phyloP scores from a whole-genome alignment of 2,329 filamentous ascomycete genomes.

The Trichoderma asperellum region DNA sequence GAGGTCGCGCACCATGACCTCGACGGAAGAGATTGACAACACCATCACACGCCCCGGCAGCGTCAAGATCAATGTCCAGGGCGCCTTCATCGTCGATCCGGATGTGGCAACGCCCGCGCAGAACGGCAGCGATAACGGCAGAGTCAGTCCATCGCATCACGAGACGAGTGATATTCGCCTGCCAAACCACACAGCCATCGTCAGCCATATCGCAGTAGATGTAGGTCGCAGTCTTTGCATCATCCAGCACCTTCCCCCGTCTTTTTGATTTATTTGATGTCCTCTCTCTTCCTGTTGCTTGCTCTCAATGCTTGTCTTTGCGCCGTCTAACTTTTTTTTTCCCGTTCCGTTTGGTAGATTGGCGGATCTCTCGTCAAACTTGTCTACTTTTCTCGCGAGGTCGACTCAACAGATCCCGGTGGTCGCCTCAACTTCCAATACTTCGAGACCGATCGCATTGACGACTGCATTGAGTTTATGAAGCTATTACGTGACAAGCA shows the following conservation, averaged over 20 bases:
- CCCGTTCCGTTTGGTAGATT: constrained; percentile 62
- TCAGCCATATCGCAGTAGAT: constrained; percentile 96
- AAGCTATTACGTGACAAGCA: constrained; percentile 82
- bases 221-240: constrained; percentile 56
- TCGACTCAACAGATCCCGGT: constrained; percentile 75
- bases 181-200: constrained; percentile 90
- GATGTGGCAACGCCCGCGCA: constrained; percentile 60
- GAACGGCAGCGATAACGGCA: constrained; percentile 45
- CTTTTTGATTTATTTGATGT: not conserved
- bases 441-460: constrained; percentile 94
- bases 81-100: constrained; percentile 93
- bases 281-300: not conserved
- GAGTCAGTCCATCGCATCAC: constrained; percentile 54
- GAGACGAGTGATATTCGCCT: constrained; percentile 94
- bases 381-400: constrained; percentile 94
- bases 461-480: constrained; percentile 92
- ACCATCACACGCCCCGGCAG: constrained; percentile 67
- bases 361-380: constrained; percentile 94
- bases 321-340: not conserved
- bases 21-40: constrained; percentile 62
- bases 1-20: constrained; percentile 46
- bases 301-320: not conserved
- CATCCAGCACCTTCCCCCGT: not conserved
- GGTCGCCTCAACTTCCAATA: constrained; percentile 93
- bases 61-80: constrained; percentile 94